Evolutionary conservation across 83 land plant species (phyloP).

Genomic region (Diphasiastrum complanatum): DNA sequence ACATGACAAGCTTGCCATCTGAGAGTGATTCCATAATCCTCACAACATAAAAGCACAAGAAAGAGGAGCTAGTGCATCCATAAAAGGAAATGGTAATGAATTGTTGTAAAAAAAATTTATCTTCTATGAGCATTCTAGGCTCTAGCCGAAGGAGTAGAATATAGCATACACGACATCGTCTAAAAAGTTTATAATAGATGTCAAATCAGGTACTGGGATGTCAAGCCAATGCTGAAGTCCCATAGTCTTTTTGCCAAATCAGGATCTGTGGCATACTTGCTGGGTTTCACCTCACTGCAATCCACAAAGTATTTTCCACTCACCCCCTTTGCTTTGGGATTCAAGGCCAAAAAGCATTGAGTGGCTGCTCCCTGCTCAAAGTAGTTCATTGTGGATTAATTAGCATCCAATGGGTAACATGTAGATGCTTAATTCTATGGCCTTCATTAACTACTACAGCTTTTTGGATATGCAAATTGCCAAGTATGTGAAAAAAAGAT

Average conservation of each 20-base stretch:
- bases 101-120: too few relatives aligned
- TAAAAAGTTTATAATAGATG: too few relatives aligned
- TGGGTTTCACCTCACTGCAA: slow-evolving; percentile 15
- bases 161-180: too few relatives aligned
- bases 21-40: too few relatives aligned
- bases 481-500: background rate
- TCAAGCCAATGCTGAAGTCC: slow-evolving; percentile 25
- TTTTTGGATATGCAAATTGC: background rate
- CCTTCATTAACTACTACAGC: background rate
- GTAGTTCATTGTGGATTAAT: background rate
- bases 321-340: slow-evolving; percentile 25
- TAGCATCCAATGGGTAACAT: background rate
- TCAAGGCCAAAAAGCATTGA: slow-evolving; percentile 21
- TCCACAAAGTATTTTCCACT: slow-evolving; percentile 30
- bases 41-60: too few relatives aligned
- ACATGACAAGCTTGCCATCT: too few relatives aligned
- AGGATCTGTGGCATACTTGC: slow-evolving; percentile 15
- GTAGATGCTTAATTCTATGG: background rate
- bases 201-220: too few relatives aligned
- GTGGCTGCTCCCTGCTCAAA: slow-evolving; percentile 33
- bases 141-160: too few relatives aligned
- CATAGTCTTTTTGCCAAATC: slow-evolving; percentile 23
- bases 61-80: too few relatives aligned
- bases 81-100: too few relatives aligned
- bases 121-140: too few relatives aligned